A percentile compares a stretch with the other conserved stretches of the same genome.
Conservation (phyloP, 345 rosid genomes). For the Eucalyptus coolabah region DNA sequence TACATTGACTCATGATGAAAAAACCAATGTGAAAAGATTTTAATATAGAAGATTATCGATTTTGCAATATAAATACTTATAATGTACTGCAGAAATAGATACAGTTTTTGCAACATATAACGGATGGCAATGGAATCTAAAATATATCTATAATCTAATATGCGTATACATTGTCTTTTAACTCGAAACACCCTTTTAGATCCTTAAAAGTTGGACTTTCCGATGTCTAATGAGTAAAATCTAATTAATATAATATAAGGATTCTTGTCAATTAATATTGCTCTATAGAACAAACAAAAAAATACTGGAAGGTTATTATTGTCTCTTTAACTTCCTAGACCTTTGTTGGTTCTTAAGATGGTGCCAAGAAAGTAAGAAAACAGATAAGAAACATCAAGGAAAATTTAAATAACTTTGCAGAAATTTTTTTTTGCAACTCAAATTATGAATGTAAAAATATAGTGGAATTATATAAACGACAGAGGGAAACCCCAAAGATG, state of each 20-base stretch:
- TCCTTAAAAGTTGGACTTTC: neutral
- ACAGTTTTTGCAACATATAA: neutral
- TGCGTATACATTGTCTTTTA: neutral
- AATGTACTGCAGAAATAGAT: neutral
- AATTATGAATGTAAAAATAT: too few relatives aligned
- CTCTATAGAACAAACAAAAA: neutral
- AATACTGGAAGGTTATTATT: neutral
- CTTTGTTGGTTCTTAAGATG: neutral
- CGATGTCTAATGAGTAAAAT: neutral
- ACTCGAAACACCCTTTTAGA: neutral
- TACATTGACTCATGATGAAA: neutral
- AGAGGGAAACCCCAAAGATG: neutral
- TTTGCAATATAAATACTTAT: neutral
- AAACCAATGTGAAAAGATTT: neutral
- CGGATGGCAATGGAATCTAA: neutral
- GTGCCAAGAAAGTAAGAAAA: neutral
- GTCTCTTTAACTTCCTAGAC: neutral
- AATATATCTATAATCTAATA: neutral
- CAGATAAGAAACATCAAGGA: neutral
- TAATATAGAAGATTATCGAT: neutral
- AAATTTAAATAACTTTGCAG: neutral
- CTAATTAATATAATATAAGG: neutral
- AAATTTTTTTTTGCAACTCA: neutral
- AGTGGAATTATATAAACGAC: neutral
- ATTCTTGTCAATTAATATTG: neutral